Evolutionary conservation across 2,329 filamentous ascomycete genomes (phyloP).

Genomic region (Raffaelea albimanens): DNA sequence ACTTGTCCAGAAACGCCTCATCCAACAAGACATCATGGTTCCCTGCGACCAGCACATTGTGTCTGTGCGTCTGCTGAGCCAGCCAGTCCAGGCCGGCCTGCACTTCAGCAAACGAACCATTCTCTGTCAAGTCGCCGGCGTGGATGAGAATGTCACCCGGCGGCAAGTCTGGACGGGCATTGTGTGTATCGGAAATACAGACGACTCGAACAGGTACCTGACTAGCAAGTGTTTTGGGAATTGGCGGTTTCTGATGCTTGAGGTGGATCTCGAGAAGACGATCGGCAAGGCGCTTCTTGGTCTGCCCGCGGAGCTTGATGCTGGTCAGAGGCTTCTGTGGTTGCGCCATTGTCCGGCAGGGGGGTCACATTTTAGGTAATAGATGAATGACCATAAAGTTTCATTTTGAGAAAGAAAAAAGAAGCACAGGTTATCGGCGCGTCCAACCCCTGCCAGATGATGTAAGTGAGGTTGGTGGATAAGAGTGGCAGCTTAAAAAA

Average conservation of each 20-base stretch:
- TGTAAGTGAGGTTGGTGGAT: too few relatives aligned
- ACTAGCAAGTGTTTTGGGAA: too few relatives aligned
- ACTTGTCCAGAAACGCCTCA: slow-evolving; percentile 2
- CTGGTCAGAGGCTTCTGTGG: slow-evolving; percentile 17
- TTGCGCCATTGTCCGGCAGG: too few relatives aligned
- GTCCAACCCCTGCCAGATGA: too few relatives aligned
- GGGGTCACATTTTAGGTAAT: too few relatives aligned
- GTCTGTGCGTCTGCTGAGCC: slow-evolving; percentile 19
- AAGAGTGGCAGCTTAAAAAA: too few relatives aligned
- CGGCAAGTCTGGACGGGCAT: slow-evolving; percentile 22
- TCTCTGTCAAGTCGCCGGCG: slow-evolving; percentile 29
- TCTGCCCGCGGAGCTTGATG: not conserved
- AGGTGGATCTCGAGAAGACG: not conserved
- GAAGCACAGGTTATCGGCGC: too few relatives aligned
- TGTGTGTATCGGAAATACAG: slow-evolving; percentile 33
- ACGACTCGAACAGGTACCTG: slow-evolving; percentile 8
- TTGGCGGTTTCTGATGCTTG: not conserved
- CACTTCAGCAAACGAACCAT: slow-evolving; percentile 27
- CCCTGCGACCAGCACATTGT: slow-evolving; percentile 26
- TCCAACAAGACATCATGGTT: slow-evolving; percentile 15
- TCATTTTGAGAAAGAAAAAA: too few relatives aligned
- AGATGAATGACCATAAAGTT: too few relatives aligned
- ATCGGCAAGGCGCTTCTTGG: not conserved
- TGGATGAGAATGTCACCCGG: slow-evolving; percentile 30
- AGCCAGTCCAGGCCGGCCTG: slow-evolving; percentile 26